Percentiles rank a stretch among this genome's conserved stretches.
Conservation (phyloP, 2,329 filamentous ascomycete genomes). For the Fusarium pseudograminearum region DNA sequence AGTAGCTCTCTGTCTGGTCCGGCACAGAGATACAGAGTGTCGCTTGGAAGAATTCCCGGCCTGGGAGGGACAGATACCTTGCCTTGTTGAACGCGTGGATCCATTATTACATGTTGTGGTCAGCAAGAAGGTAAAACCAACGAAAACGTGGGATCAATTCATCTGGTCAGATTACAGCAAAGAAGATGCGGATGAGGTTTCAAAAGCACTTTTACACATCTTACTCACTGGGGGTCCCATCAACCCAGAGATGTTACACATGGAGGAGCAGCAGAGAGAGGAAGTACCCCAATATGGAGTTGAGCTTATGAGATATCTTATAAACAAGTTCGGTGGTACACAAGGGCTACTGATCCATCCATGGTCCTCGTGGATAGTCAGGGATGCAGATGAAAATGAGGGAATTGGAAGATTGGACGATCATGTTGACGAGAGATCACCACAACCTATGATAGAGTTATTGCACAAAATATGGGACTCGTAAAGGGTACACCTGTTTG, state of each 20-base stretch:
- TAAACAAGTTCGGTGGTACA: too few species aligned
- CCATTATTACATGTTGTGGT: not conserved
- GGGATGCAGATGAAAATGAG: accelerated
- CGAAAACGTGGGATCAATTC: not conserved
- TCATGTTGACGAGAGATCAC: not conserved
- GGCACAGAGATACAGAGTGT: accelerated
- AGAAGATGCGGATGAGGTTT: not conserved
- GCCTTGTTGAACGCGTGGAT: not conserved
- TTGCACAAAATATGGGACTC: not conserved
- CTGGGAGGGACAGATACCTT: not conserved
- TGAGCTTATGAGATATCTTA: not conserved
- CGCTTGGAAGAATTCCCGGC: too few species aligned
- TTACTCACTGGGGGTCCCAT: not conserved
- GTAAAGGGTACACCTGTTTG: accelerated
- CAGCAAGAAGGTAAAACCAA: not conserved
- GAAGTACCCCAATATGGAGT: not conserved
- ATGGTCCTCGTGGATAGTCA: not conserved
- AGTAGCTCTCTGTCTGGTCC: too few species aligned
- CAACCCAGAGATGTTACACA: accelerated
- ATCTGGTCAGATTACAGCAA: not conserved
- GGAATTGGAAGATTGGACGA: accelerated
- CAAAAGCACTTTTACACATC: not conserved
- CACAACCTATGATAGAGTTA: accelerated
- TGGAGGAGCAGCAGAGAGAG: not conserved
- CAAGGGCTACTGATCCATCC: not conserved